A percentile compares a stretch with the other conserved stretches of the same genome.
Evolutionary conservation across 2,329 filamentous ascomycete genomes (phyloP).

Genomic region (Ophiostoma pallidulum): DNA sequence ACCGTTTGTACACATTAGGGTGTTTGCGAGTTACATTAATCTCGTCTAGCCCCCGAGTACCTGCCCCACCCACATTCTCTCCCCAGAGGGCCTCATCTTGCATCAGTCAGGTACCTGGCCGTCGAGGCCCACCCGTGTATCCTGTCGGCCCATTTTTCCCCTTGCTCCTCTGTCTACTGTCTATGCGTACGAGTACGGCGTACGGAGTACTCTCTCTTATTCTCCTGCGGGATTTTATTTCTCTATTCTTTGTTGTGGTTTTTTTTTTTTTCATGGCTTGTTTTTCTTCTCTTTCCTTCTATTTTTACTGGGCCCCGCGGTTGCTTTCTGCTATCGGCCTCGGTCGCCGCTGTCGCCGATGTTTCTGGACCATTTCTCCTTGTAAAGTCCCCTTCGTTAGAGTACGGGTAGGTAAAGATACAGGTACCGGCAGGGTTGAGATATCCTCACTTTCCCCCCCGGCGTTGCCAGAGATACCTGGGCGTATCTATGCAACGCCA

Average conservation of each 20-base stretch:
- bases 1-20: too few relatives aligned
- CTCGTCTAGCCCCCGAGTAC: constrained; percentile 22
- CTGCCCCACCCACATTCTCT: constrained; percentile 16
- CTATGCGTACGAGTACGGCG: too few relatives aligned
- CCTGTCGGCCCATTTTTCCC: constrained; percentile 13
- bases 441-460: too few relatives aligned
- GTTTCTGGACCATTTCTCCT: too few relatives aligned
- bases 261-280: background rate
- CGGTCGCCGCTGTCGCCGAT: too few relatives aligned
- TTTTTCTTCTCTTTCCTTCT: background rate
- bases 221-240: background rate
- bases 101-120: constrained; percentile 22
- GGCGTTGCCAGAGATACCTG: constrained; percentile 1
- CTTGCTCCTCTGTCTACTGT: too few relatives aligned
- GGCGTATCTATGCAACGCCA: background rate
- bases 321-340: constrained; percentile 1
- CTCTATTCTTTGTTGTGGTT: background rate
- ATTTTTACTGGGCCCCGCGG: background rate
- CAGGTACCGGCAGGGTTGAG: too few relatives aligned
- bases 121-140: constrained; percentile 18
- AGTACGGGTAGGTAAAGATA: too few relatives aligned
- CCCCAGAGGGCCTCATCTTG: constrained; percentile 18
- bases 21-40: constrained; percentile 23
- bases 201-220: too few relatives aligned
- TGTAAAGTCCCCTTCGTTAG: too few relatives aligned